phyloP scores from a whole-genome alignment of 2,329 filamentous ascomycete species.

The Furcasterigmium sp. region DNA sequence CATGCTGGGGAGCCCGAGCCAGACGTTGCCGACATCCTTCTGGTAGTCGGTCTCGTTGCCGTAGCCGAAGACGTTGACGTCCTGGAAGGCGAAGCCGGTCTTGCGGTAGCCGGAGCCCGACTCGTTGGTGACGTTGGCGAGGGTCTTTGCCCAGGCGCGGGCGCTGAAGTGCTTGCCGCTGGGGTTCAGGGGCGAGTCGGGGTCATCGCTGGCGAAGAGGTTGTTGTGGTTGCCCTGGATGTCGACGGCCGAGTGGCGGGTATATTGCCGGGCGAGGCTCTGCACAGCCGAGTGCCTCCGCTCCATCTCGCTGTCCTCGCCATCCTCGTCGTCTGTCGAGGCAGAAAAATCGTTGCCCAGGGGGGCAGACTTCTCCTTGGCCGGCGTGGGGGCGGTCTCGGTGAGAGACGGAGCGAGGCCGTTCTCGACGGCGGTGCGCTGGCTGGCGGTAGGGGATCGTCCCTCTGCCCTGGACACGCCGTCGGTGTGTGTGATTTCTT shows the following conservation, averaged over 20 bases:
- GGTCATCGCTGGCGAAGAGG: conserved; percentile 23
- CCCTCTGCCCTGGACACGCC: not conserved
- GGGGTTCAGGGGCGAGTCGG: conserved; percentile 42
- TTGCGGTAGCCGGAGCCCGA: conserved; percentile 20
- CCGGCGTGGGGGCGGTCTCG: not conserved
- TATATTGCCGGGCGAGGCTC: conserved; percentile 15
- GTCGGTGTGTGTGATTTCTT: not conserved
- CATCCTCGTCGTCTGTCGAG: conserved; percentile 5
- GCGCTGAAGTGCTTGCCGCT: conserved; percentile 42
- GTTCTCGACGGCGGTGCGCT: conserved; percentile 10
- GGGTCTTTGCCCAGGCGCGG: conserved; percentile 27
- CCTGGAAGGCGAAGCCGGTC: conserved; percentile 33
- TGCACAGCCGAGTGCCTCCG: conserved; percentile 15
- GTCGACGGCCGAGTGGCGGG: conserved; percentile 11
- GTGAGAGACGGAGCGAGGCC: not conserved
- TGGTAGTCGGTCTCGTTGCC: conserved; percentile 44
- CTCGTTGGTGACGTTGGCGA: conserved; percentile 17
- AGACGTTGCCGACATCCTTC: conserved; percentile 30
- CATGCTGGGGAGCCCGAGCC: conserved; percentile 20
- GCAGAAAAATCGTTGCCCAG: conserved; percentile 3
- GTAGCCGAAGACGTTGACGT: conserved; percentile 41
- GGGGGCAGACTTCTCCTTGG: not conserved
- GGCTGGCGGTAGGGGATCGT: conserved; percentile 8
- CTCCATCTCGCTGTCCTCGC: conserved; percentile 11
- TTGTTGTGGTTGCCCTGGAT: conserved; percentile 15